phyloP scores from a whole-genome alignment of 1,139 yeast genomes.

The Arxiozyma slooffiae region DNA sequence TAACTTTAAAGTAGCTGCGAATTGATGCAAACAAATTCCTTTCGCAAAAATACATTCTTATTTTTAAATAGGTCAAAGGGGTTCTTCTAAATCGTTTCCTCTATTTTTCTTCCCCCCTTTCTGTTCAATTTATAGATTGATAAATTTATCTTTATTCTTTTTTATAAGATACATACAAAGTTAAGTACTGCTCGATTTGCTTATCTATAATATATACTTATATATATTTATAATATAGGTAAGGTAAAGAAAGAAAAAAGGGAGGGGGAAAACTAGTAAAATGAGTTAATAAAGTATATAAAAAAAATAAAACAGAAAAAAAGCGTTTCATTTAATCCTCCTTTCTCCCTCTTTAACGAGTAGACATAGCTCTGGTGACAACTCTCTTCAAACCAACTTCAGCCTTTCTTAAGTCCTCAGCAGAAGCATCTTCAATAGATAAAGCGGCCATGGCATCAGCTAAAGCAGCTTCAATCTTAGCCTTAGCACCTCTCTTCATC shows the following conservation, averaged over 20 bases:
- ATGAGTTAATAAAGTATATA: background rate
- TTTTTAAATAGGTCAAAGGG: no score
- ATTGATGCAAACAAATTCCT: no score
- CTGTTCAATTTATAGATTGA: constrained; percentile 1
- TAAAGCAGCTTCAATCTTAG: constrained; percentile 95
- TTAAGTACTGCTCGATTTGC: constrained; percentile 1
- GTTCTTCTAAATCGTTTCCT: no score
- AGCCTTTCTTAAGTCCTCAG: constrained; percentile 98
- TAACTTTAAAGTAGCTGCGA: no score
- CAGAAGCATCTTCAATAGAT: constrained; percentile 91
- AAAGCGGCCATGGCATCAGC: constrained; percentile 98
- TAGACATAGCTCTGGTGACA: constrained; percentile 98
- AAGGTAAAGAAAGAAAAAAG: background rate
- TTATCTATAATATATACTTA: no score
- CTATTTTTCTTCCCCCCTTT: background rate
- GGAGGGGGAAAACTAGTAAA: background rate
- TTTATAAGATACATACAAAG: constrained; percentile 4
- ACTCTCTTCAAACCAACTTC: constrained; percentile 98
- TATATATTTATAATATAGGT: background rate
- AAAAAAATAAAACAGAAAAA: background rate
- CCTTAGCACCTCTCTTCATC: constrained; percentile 96
- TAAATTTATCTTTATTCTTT: background rate
- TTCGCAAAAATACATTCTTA: no score
- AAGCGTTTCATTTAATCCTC: background rate
- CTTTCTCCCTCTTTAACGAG: constrained; percentile 64